Conservation (phyloP, 768 basidiomycete genomes). For the Phaffia australis region DNA sequence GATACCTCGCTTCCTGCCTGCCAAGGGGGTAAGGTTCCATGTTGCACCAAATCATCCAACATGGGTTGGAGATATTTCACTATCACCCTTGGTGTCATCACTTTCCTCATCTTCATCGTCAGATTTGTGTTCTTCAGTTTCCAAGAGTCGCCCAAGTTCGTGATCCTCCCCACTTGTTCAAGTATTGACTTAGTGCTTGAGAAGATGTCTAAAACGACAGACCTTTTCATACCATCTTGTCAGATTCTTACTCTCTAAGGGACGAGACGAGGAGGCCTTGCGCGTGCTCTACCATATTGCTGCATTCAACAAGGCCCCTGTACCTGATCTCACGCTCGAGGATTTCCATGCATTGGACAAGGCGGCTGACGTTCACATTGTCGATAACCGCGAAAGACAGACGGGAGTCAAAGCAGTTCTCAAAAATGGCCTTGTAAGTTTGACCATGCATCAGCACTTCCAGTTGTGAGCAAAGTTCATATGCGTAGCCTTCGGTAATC, state of each 20-base stretch:
- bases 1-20: constrained; percentile 31
- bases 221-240: not conserved
- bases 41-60: constrained; percentile 46
- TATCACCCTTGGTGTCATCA: constrained; percentile 36
- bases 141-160: constrained; percentile 50
- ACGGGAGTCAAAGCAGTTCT: too few species aligned
- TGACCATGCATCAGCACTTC: not conserved
- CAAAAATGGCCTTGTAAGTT: not conserved
- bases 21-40: constrained; percentile 29
- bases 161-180: not conserved
- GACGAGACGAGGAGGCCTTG: constrained; percentile 50
- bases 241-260: constrained; percentile 47
- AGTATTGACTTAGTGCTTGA: not conserved
- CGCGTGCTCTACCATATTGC: constrained; percentile 40
- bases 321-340: constrained; percentile 35
- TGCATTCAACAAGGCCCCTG: constrained; percentile 36
- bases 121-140: constrained; percentile 52
- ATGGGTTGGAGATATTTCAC: constrained; percentile 46
- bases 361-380: not conserved
- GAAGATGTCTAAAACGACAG: not conserved
- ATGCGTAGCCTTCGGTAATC: constrained; percentile 16
- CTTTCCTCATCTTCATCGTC: constrained; percentile 47
- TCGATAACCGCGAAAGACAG: constrained; percentile 25
- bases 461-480: not conserved
- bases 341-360: constrained; percentile 38